Base-by-base conservation (phyloP, 1,284 basidiomycete genomes). In the Cystobasidiaceae sp. region DNA sequence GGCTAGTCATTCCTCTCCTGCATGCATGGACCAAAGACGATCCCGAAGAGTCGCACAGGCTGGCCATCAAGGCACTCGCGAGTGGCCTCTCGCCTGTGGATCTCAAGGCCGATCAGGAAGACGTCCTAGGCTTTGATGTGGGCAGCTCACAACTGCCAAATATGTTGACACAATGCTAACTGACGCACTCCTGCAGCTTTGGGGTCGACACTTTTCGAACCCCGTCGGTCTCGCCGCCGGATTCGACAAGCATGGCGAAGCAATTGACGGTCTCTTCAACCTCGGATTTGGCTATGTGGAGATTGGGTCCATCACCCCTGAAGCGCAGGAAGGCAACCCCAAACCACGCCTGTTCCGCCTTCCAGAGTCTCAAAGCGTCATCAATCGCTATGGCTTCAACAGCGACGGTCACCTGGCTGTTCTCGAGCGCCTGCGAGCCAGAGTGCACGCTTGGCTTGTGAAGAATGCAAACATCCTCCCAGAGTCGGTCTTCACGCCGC, bases 271-370 rank as follows among this genome's bases (percentile, higher is more conserved):
- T 83, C 82, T 96, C 0, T 91, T 94, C 74, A 85, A 92, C 75
- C 86, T 98, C 49, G 94, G 94, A 2, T 98, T 98, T 75, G 89
- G 90, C 69, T 96, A 94, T 85, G 94, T 99, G 55, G 96, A 98
- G 78, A 86, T 98, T 67, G 96, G 94, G 8, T 93, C 90, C 70
- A 87, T 97, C 19, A 97, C 94, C 0, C 96, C 93, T 9, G 88
- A 90, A 75, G 88, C 93, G 37, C 93, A 96, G 88, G 82, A 88
- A 57, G 96, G 96, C 46, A 98, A 99, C 77, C 86, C 90, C 4
- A 84, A 83, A 74, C 96, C 96, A 49, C 87, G 94, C 52, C 87
- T 97, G 67, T 98, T 98, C 79, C 88, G 89, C 67, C 82, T 99
- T 13, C 80, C 84, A 33, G 84, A 88, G 68, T 91, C 96, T 74